phyloP scores from a whole-genome alignment of 306 rosid genomes.

The Dicorynia guianensis region DNA sequence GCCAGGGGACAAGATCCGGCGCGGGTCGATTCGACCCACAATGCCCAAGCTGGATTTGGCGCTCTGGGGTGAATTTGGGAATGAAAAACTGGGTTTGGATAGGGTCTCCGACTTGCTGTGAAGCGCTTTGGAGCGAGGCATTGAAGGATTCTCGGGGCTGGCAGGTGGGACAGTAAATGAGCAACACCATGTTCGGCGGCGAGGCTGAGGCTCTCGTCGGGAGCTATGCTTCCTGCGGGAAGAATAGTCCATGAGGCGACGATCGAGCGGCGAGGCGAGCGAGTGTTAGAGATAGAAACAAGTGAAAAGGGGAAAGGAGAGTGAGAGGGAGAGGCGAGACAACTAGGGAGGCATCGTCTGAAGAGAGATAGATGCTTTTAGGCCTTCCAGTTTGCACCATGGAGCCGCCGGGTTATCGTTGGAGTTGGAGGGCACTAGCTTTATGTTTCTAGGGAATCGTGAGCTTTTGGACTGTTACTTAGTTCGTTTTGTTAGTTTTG shows the following conservation, averaged over 20 bases:
- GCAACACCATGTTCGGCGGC: conserved; percentile 64
- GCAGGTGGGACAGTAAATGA: conserved; percentile 51
- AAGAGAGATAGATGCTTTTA: no score
- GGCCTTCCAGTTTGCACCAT: no score
- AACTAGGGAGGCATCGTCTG: no score
- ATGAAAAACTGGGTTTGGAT: conserved; percentile 43
- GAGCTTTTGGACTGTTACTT: no score
- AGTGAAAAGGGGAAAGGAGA: not conserved
- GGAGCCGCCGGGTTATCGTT: no score
- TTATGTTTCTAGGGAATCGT: no score
- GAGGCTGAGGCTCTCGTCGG: conserved; percentile 6
- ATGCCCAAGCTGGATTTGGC: conserved; percentile 54
- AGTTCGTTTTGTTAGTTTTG: no score
- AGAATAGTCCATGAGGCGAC: conserved; percentile 37
- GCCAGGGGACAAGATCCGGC: conserved; percentile 70
- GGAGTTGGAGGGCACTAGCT: no score
- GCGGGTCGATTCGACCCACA: conserved; percentile 63
- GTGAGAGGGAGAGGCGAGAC: not conserved
- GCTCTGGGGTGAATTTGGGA: conserved; percentile 63
- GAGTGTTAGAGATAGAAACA: not conserved
- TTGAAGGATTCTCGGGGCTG: conserved; percentile 51
- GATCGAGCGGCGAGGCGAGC: conserved; percentile 4
- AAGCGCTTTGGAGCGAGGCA: conserved; percentile 37
- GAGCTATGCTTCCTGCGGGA: conserved; percentile 40
- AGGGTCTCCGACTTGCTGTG: conserved; percentile 41